Evolutionary conservation across 2,329 filamentous ascomycete species (phyloP), one percentile per base, ranked within the genome.

Genomic region (Fusarium sp.): DNA sequence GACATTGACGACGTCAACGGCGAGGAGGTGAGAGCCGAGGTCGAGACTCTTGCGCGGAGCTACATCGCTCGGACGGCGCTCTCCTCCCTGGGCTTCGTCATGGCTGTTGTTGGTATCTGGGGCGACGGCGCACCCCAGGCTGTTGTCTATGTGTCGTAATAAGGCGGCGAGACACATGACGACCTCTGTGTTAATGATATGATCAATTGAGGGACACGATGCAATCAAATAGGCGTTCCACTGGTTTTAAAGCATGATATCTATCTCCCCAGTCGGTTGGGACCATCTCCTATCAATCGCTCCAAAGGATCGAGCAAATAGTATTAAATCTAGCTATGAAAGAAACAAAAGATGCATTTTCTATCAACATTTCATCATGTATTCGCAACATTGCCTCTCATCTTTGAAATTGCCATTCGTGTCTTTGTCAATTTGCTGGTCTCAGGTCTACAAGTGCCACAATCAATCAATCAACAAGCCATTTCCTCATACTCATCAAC

Each of bases 61-160:
- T 88, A 91, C 77, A 72, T 88, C 35, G 83, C 88, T 12, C 86
- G 89, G 79, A 88, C 88, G 10, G 85, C 82, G 7, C 76, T 92
- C 33, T 85, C 88, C 3, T 87, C 87, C 5, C 65, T 89, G 49
- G 90, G 87, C 5, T 92, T 92, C 80, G 80, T 85, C 62, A 87
- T 92, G 84, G 87, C 90, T 22, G 85, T 92, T 20, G 82, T 92
- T 38, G 91, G 91, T 17, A 88, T 92, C 76, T 92, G 91, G 90
- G 91, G 90, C 6, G 91, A 92, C 79, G 89, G 90, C 29, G 84
- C 83, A 22, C 76, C 81, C 24, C 78, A 81, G 71, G 71, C 80
- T 44, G 76, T 79, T 40, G 77, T 82, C 62, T 80, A 81, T 44
- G 75, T 82, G 55, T 80, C 81, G 61, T 83, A 74, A 76, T 62